Evolutionary conservation across 306 rosid species (phyloP).

Genomic region (Quercus mongolica): DNA sequence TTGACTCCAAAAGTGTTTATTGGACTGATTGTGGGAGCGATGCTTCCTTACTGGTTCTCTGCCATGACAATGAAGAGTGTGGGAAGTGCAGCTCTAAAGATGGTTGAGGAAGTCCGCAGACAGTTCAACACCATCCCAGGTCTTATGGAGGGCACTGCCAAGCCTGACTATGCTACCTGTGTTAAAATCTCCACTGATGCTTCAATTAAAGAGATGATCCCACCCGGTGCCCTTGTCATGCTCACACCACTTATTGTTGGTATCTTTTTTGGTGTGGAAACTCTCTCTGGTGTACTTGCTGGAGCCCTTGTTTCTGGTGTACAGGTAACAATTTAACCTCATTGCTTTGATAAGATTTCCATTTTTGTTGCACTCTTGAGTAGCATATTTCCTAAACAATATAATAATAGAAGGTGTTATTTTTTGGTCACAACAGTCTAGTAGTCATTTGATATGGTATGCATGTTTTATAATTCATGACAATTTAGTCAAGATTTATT

Average conservation of each 20-base stretch:
- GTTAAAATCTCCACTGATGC: constrained; percentile 96
- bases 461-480: not conserved
- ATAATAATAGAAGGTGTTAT: not conserved
- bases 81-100: constrained; percentile 93
- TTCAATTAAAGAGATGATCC: constrained; percentile 92
- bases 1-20: constrained; percentile 91
- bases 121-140: constrained; percentile 93
- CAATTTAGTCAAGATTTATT: not conserved
- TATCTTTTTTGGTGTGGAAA: constrained; percentile 90
- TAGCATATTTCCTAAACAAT: not conserved
- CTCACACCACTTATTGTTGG: constrained; percentile 92
- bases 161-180: constrained; percentile 92
- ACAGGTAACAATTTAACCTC: constrained; percentile 47
- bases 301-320: constrained; percentile 94
- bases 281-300: constrained; percentile 94
- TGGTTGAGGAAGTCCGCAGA: constrained; percentile 98
- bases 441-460: not conserved
- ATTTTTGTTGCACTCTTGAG: not conserved
- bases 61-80: constrained; percentile 99
- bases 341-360: not conserved
- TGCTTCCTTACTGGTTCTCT: constrained; percentile 99
- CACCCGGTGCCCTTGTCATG: constrained; percentile 98
- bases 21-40: constrained; percentile 84
- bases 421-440: not conserved
- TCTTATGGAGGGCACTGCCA: constrained; percentile 87